Evolutionary conservation across 805 yeast species (phyloP).

Genomic region (Zygotorulaspora danielsina): DNA sequence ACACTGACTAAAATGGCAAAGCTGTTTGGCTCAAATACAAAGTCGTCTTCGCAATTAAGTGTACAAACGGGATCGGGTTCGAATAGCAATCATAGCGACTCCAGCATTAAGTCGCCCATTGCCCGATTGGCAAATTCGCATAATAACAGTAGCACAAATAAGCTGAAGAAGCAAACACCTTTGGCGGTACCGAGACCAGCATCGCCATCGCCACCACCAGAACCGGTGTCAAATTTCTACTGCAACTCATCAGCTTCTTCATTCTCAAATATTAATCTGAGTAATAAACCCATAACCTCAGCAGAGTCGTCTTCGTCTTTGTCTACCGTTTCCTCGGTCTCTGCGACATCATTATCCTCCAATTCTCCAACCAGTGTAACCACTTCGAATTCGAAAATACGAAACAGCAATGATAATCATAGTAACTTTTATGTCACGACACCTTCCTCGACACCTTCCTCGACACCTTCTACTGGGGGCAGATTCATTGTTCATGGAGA

Average conservation of each 20-base stretch:
- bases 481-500: constrained; percentile 57
- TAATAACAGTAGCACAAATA: background rate
- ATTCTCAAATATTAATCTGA: constrained; percentile 6
- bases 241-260: constrained; percentile 16
- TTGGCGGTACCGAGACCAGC: background rate
- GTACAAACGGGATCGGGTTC: constrained; percentile 1
- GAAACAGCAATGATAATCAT: constrained; percentile 8
- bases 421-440: constrained; percentile 7
- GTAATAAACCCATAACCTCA: constrained; percentile 8
- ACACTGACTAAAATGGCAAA: constrained; percentile 15
- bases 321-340: constrained; percentile 15
- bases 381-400: constrained; percentile 11
- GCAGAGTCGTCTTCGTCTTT: constrained; percentile 17
- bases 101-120: background rate
- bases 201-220: constrained; percentile 5
- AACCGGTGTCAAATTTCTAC: constrained; percentile 8
- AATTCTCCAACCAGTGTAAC: constrained; percentile 14
- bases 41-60: background rate
- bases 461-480: constrained; percentile 10
- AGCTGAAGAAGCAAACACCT: background rate
- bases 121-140: background rate
- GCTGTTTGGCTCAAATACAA: constrained; percentile 9
- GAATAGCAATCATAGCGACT: background rate
- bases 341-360: constrained; percentile 15
- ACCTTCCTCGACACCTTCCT: constrained; percentile 2